Percentiles rank a stretch among this genome's conserved stretches.
These are phyloP conservation scores for Dioszegia crocea DNA, from an alignment of 768 basidiomycete species.

Conservation along the genomic window DNA sequence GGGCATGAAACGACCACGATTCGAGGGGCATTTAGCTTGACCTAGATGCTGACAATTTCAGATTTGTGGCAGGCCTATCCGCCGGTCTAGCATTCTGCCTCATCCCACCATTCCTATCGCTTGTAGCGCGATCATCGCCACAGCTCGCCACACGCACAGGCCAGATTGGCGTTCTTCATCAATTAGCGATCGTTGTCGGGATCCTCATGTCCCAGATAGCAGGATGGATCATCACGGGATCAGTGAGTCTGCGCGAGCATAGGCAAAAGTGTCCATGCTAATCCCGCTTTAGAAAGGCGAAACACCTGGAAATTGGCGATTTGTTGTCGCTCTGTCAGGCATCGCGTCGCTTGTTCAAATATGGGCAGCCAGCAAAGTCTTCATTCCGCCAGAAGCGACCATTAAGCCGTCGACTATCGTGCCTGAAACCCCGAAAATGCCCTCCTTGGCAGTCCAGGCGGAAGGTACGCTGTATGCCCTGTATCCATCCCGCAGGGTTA, in stretches of 20 bases:
- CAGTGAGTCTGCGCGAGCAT: slow-evolving; percentile 15
- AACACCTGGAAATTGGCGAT: slow-evolving; percentile 43
- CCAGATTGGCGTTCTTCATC: slow-evolving; percentile 44
- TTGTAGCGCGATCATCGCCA: slow-evolving; percentile 30
- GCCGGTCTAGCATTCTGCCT: slow-evolving; percentile 45
- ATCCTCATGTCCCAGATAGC: slow-evolving; percentile 39
- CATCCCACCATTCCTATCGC: slow-evolving; percentile 42
- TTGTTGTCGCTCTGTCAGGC: slow-evolving; percentile 40
- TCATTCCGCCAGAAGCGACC: slow-evolving; percentile 10
- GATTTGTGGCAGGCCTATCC: slow-evolving; percentile 41
- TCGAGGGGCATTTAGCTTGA: no score
- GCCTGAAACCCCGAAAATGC: not conserved
- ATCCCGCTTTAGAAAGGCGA: slow-evolving; percentile 35
- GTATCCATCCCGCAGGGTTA: no score
- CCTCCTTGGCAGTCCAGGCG: no score
- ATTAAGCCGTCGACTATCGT: not conserved
- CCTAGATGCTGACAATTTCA: slow-evolving; percentile 11
- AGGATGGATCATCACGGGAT: slow-evolving; percentile 39
- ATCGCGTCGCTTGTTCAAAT: slow-evolving; percentile 36
- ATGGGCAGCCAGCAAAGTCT: slow-evolving; percentile 4
- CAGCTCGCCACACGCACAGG: slow-evolving; percentile 28
- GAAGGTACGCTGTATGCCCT: no score
- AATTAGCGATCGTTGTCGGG: slow-evolving; percentile 44
- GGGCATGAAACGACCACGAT: no score
- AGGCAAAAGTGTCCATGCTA: not conserved